Evolutionary conservation across 2,329 filamentous ascomycete genomes (phyloP), one percentile per base, ranked within the genome.

Genomic region (Colletotrichum abscissum): DNA sequence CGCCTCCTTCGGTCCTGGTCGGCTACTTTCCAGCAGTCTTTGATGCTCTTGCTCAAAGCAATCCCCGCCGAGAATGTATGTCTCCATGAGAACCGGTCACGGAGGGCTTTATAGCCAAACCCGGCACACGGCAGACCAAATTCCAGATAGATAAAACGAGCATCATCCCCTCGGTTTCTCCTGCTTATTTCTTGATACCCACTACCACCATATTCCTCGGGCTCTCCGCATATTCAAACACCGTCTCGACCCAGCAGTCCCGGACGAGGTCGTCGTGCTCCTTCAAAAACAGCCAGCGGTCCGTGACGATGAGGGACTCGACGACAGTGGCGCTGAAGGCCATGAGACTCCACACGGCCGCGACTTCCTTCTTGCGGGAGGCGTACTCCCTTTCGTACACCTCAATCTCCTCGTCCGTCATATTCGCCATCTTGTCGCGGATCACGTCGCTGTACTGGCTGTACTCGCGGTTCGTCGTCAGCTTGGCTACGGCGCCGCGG

Each of bases 191-290:
- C 85, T 98, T 98, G 63, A 98, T 88, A 0, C 96, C 97, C 35
- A 98, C 95, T 4, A 99, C 93, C 2, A 97, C 96, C 79, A 98
- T 82, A 82, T 99, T 98, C 75, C 97, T 88, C 60, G 97, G 97
- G 81, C 95, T 98, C 80, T 93, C 84, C 49, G 84, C 86, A 82
- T 97, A 98, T 76, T 97, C 95, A 84, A 98, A 98, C 5, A 98
- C 95, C 1, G 93, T 88, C 85, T 98, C 95, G 5, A 98, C 95
- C 97, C 97, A 99, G 73, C 92, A 93, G 76, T 93, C 89, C 76
- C 89, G 85, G 57, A 95, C 92, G 7, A 92, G 84, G 55, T 92
- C 89, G 63, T 84, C 79, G 77, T 97, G 94, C 84, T 99, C 96
- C 71, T 87, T 89, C 76, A 99, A 85, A 84, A 92, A 99, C 74